These are phyloP conservation scores for Prunus armeniaca DNA, from an alignment of 306 rosid species.

Conservation along the genomic window DNA sequence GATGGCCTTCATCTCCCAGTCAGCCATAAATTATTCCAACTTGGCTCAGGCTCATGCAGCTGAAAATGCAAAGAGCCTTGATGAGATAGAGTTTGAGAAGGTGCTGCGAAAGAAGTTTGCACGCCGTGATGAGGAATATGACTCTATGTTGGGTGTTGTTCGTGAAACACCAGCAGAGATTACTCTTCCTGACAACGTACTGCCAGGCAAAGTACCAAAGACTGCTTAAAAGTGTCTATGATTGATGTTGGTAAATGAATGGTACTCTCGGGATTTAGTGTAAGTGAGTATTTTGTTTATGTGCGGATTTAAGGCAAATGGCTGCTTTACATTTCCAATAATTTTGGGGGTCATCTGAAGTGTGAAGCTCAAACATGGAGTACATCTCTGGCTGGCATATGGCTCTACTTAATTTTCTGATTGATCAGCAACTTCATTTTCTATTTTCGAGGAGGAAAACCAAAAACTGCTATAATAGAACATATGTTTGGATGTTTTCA, in stretches of 20 bases:
- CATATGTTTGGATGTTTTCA: constrained; percentile 32
- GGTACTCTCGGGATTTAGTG: constrained; percentile 16
- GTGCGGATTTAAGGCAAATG: constrained; percentile 36
- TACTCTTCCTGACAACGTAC: constrained; percentile 47
- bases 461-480: constrained; percentile 20
- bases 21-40: constrained; percentile 76
- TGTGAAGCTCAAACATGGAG: constrained; percentile 32
- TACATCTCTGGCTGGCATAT: constrained; percentile 27
- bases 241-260: constrained; percentile 4
- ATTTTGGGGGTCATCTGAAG: constrained; percentile 43
- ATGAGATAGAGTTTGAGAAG: constrained; percentile 71
- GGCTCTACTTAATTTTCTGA: constrained; percentile 25
- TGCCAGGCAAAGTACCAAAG: constrained; percentile 50
- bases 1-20: constrained; percentile 82
- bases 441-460: constrained; percentile 24
- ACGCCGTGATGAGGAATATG: constrained; percentile 60
- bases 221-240: constrained; percentile 31
- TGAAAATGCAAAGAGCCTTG: constrained; percentile 75
- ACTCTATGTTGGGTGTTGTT: constrained; percentile 50
- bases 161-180: constrained; percentile 58
- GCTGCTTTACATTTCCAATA: constrained; percentile 47
- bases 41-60: constrained; percentile 93
- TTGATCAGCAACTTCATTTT: constrained; percentile 29
- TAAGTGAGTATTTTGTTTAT: constrained; percentile 23
- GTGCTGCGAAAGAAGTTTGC: constrained; percentile 73